Percentiles rank a stretch among this genome's conserved stretches.
phyloP scores from a whole-genome alignment of 257 asterid species.

The Striga asiatica region DNA sequence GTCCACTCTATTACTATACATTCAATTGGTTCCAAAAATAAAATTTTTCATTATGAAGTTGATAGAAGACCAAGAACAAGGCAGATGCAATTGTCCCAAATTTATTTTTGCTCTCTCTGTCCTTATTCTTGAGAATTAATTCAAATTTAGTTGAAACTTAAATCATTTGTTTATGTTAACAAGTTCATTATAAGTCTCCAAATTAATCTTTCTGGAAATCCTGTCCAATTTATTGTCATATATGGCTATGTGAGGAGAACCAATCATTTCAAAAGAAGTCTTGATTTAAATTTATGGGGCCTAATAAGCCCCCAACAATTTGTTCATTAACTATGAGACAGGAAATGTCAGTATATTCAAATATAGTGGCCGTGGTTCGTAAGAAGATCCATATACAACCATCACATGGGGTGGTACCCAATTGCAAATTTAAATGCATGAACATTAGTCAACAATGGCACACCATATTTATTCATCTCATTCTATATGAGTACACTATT shows the following conservation, averaged over 20 bases:
- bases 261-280: slow-evolving; percentile 2
- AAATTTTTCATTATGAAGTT: background rate
- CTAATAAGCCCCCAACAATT: slow-evolving; percentile 7
- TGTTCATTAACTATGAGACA: slow-evolving; percentile 14
- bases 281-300: slow-evolving; percentile 10
- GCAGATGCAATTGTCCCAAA: slow-evolving; percentile 14
- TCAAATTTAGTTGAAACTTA: background rate
- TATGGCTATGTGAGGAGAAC: background rate
- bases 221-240: background rate
- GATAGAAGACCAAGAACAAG: slow-evolving; percentile 6
- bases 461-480: slow-evolving; percentile 1
- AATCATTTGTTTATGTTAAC: background rate
- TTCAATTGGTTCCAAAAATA: background rate
- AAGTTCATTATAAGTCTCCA: background rate
- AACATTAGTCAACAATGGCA: background rate
- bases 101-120: slow-evolving; percentile 23
- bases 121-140: slow-evolving; percentile 16
- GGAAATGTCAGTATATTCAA: slow-evolving; percentile 8
- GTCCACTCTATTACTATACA: background rate
- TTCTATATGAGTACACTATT: too few relatives aligned
- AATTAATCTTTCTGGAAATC: background rate
- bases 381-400: too few relatives aligned
- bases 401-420: too few relatives aligned
- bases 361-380: background rate
- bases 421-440: too few relatives aligned